These are phyloP conservation scores for Mucor saturninus DNA, from an alignment of 371 early-diverging fungal species.

Conservation along the genomic window DNA sequence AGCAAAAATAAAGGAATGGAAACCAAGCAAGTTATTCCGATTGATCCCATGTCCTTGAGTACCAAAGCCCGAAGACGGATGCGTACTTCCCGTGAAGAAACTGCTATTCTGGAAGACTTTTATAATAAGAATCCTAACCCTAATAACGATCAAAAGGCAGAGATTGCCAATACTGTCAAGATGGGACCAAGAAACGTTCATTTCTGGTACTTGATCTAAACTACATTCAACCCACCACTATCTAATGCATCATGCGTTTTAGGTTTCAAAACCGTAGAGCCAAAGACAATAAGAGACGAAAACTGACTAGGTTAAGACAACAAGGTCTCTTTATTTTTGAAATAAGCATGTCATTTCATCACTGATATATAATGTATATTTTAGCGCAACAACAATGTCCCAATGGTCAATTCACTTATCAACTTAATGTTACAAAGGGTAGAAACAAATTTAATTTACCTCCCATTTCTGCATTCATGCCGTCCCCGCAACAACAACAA, in stretches of 20 bases:
- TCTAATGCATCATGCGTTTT: background rate
- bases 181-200: conserved; percentile 35
- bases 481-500: too few relatives aligned
- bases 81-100: conserved; percentile 30
- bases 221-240: background rate
- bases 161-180: conserved; percentile 24
- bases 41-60: conserved; percentile 14
- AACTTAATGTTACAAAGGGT: background rate
- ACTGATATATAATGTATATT: background rate
- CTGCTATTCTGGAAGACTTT: conserved; percentile 17
- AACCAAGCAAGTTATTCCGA: background rate
- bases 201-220: conserved; percentile 27
- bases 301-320: conserved; percentile 6
- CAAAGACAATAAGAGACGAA: conserved; percentile 30
- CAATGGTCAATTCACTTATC: background rate
- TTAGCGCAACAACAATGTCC: conserved; percentile 1
- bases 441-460: conserved; percentile 14
- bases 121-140: conserved; percentile 30
- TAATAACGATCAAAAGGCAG: conserved; percentile 19
- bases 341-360: background rate
- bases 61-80: conserved; percentile 28
- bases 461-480: conserved; percentile 18
- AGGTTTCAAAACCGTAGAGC: conserved; percentile 44
- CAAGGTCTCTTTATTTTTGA: background rate
- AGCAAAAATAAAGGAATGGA: background rate